Percentiles rank a stretch among this genome's conserved stretches.
Evolutionary conservation across 1,139 yeast genomes (phyloP).

Genomic region (Yamadazyma jaroonii): DNA sequence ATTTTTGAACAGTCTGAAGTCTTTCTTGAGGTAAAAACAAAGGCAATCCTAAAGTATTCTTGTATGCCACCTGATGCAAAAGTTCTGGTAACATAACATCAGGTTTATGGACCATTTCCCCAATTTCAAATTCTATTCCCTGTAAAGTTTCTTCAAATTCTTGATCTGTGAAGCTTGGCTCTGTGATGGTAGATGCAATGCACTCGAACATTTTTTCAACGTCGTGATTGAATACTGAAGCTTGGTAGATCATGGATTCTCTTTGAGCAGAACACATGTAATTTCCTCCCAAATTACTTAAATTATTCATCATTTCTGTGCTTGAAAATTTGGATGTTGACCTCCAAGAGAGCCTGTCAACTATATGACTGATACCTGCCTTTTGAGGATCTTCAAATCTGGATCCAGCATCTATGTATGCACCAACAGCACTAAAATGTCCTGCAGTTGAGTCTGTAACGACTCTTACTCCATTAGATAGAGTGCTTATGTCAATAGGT

Average conservation of each 20-base stretch:
- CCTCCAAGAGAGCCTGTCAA: constrained; percentile 86
- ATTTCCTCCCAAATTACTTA: constrained; percentile 87
- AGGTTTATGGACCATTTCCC: constrained; percentile 80
- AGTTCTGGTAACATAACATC: constrained; percentile 86
- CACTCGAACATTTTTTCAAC: constrained; percentile 79
- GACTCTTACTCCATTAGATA: constrained; percentile 76
- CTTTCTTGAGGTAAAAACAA: constrained; percentile 76
- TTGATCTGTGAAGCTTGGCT: constrained; percentile 63
- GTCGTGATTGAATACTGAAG: constrained; percentile 86
- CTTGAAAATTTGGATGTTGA: constrained; percentile 66
- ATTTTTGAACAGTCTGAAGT: constrained; percentile 51
- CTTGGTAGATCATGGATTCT: constrained; percentile 90
- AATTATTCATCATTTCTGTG: constrained; percentile 67
- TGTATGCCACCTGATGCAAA: constrained; percentile 79
- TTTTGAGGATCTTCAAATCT: constrained; percentile 61
- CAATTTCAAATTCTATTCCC: constrained; percentile 79
- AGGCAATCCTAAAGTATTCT: constrained; percentile 82
- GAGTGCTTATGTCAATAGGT: constrained; percentile 46
- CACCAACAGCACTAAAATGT: constrained; percentile 87
- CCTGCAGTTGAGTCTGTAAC: constrained; percentile 88
- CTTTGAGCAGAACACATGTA: constrained; percentile 92
- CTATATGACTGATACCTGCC: constrained; percentile 76
- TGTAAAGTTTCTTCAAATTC: constrained; percentile 74
- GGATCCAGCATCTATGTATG: constrained; percentile 88
- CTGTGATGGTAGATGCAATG: constrained; percentile 75